Evolutionary conservation across 2,329 filamentous ascomycete genomes (phyloP).

Genomic region (Colletotrichum tabaci): DNA sequence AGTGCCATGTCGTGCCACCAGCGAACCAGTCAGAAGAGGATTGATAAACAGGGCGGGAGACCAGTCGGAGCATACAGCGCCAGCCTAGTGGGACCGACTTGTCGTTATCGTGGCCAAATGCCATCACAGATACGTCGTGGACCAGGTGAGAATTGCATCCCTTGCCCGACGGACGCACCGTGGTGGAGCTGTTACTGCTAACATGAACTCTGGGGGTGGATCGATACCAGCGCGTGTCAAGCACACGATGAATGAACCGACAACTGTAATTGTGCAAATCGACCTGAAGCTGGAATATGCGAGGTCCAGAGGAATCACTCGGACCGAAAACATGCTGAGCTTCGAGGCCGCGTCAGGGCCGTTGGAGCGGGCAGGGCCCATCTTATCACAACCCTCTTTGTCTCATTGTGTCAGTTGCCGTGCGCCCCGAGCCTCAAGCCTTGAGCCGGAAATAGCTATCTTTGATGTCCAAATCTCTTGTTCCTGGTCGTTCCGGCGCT

Average conservation of each 20-base stretch:
- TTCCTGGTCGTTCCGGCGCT: too few species aligned
- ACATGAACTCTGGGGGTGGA: conserved; percentile 22
- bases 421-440: neutral
- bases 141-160: conserved; percentile 31
- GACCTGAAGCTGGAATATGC: neutral
- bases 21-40: conserved; percentile 27
- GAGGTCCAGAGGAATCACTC: neutral
- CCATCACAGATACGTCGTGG: conserved; percentile 41
- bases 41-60: conserved; percentile 25
- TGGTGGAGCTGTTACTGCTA: conserved; percentile 23
- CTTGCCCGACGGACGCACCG: conserved; percentile 28
- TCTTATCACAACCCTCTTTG: neutral
- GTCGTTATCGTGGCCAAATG: conserved; percentile 39
- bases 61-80: conserved; percentile 13
- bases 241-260: neutral
- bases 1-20: conserved; percentile 8
- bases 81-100: conserved; percentile 31
- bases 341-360: conserved; percentile 2
- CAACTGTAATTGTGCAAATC: neutral
- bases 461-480: neutral
- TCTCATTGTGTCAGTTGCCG: neutral
- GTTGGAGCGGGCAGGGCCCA: neutral
- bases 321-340: neutral
- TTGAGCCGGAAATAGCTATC: too few species aligned
- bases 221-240: neutral